phyloP scores from a whole-genome alignment of 352 stramenopile genomes.

The Globisporangium spinosum region DNA sequence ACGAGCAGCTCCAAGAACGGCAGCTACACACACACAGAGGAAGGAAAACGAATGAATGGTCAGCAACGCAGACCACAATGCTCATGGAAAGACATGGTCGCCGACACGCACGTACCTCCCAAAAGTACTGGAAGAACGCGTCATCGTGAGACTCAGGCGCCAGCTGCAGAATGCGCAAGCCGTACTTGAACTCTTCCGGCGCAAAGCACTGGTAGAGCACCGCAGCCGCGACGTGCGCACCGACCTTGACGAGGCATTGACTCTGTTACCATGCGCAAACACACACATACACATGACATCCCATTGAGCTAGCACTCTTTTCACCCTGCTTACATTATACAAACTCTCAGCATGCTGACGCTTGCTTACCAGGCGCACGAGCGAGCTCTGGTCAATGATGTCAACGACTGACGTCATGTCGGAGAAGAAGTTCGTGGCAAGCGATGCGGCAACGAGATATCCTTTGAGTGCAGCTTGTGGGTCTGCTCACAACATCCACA shows the following conservation, averaged over 20 bases:
- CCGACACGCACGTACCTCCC: slow-evolving; percentile 44
- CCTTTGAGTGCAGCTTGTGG: slow-evolving; percentile 56
- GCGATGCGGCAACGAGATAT: slow-evolving; percentile 70
- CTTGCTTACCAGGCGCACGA: slow-evolving; percentile 63
- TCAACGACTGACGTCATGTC: slow-evolving; percentile 67
- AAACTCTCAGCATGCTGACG: too few relatives aligned
- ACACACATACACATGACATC: background rate
- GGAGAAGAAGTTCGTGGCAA: slow-evolving; percentile 82
- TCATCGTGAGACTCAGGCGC: slow-evolving; percentile 69
- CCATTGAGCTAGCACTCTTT: background rate
- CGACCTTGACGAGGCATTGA: slow-evolving; percentile 79
- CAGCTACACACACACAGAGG: slow-evolving; percentile 31
- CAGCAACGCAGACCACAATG: background rate
- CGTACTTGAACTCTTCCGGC: slow-evolving; percentile 76
- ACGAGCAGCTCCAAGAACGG: slow-evolving; percentile 81
- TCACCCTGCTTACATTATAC: background rate
- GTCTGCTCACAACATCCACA: slow-evolving; percentile 36
- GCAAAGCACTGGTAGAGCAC: slow-evolving; percentile 85
- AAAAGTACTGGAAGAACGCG: slow-evolving; percentile 86
- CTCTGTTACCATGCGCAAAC: slow-evolving; percentile 31
- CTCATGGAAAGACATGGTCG: background rate
- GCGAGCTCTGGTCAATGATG: slow-evolving; percentile 80
- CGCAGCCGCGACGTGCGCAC: slow-evolving; percentile 73
- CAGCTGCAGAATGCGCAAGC: slow-evolving; percentile 70
- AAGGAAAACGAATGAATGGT: background rate